phyloP scores from a whole-genome alignment of 352 stramenopile genomes.

The Phytophthora quininea region DNA sequence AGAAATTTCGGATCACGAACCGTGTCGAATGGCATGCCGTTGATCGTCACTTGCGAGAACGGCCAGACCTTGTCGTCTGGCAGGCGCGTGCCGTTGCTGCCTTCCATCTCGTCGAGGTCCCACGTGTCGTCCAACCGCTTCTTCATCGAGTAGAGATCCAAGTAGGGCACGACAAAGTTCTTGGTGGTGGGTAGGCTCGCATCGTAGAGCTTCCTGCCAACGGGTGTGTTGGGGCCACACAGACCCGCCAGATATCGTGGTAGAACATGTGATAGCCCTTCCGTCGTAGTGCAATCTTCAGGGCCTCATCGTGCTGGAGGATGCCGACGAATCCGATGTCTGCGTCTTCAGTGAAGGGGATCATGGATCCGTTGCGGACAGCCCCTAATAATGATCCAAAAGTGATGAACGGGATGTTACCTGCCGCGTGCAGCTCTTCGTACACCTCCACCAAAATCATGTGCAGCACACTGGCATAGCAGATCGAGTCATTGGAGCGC shows the following conservation, averaged over 20 bases:
- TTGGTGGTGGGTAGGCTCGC: conserved; percentile 20
- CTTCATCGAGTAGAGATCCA: conserved; percentile 43
- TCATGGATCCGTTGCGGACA: conserved; percentile 52
- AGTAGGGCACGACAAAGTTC: conserved; percentile 37
- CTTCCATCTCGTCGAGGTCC: conserved; percentile 37
- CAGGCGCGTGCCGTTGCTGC: conserved; percentile 17
- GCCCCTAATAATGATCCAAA: conserved; percentile 59
- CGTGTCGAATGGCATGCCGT: conserved; percentile 43
- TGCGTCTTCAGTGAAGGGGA: conserved; percentile 63
- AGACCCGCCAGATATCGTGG: conserved; percentile 47
- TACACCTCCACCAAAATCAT: conserved; percentile 66
- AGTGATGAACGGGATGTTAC: conserved; percentile 36
- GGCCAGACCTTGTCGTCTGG: conserved; percentile 31
- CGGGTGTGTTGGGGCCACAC: conserved; percentile 47
- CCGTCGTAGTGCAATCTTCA: conserved; percentile 24
- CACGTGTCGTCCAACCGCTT: conserved; percentile 22
- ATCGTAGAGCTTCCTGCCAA: conserved; percentile 45
- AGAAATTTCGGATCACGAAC: conserved; percentile 38
- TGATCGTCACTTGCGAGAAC: conserved; percentile 35
- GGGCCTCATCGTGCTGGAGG: conserved; percentile 17
- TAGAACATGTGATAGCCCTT: conserved; percentile 66
- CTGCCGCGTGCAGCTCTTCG: conserved; percentile 38
- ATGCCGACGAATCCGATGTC: conserved; percentile 48
- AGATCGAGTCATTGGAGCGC: conserved; percentile 35
- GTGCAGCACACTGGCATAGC: conserved; percentile 57